Evolutionary conservation across 306 rosid genomes (phyloP).

Genomic region (Quercus robur): DNA sequence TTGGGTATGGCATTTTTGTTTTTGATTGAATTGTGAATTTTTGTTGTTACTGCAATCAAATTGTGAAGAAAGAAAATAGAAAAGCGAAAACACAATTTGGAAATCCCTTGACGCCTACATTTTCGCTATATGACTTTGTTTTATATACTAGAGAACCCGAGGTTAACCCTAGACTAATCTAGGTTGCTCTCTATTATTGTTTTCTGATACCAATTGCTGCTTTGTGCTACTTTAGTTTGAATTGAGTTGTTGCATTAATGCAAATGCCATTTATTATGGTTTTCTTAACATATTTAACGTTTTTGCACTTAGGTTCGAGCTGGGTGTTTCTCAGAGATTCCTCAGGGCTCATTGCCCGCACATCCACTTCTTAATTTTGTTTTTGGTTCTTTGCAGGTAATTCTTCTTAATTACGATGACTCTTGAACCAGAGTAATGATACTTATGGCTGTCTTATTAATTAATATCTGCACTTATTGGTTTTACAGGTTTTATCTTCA

Average conservation of each 20-base stretch:
- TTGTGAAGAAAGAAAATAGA: neutral
- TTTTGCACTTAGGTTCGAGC: conserved; percentile 71
- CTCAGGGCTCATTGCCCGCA: conserved; percentile 65
- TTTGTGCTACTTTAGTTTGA: neutral
- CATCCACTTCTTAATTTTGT: conserved; percentile 87
- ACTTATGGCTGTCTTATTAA: conserved; percentile 8
- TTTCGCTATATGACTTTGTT: too few species aligned
- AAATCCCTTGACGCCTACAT: too few species aligned
- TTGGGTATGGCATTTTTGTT: conserved; percentile 60
- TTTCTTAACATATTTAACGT: conserved; percentile 17
- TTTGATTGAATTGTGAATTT: neutral
- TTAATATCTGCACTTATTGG: conserved; percentile 26
- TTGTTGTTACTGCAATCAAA: neutral
- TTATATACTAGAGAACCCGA: too few species aligned
- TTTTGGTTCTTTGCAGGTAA: conserved; percentile 84
- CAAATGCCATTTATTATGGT: conserved; percentile 2
- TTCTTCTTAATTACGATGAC: conserved; percentile 14
- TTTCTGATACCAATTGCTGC: neutral
- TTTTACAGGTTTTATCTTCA: conserved; percentile 56
- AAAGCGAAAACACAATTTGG: too few species aligned
- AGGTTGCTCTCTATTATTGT: too few species aligned
- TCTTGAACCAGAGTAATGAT: conserved; percentile 13
- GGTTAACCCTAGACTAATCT: too few species aligned
- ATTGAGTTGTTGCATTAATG: neutral
- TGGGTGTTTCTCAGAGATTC: conserved; percentile 93